Percentiles rank a stretch among this genome's conserved stretches.
phyloP scores from a whole-genome alignment of 768 basidiomycete genomes.

The Panus rudis region DNA sequence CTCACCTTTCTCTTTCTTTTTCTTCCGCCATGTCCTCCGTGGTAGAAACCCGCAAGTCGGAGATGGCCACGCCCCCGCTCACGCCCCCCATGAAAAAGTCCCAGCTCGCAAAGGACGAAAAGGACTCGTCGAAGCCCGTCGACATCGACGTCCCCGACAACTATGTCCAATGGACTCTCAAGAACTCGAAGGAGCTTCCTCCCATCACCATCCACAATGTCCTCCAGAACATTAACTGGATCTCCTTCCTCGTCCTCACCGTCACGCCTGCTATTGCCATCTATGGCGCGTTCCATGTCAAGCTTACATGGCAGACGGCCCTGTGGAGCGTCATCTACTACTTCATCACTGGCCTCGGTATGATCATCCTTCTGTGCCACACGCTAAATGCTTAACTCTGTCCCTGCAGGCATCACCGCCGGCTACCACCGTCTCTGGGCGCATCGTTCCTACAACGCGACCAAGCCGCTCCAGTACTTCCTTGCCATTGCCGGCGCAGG shows the following conservation, averaged over 20 bases:
- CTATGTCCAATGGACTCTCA: constrained; percentile 49
- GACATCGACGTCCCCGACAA: constrained; percentile 45
- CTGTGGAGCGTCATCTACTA: constrained; percentile 65
- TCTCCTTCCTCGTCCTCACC: constrained; percentile 54
- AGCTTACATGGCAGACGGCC: constrained; percentile 66
- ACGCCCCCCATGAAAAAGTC: constrained; percentile 11
- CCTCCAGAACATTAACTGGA: constrained; percentile 10
- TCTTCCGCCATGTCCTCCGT: constrained; percentile 24
- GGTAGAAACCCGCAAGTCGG: constrained; percentile 18
- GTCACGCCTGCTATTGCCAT: constrained; percentile 69
- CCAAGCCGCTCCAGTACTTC: constrained; percentile 74
- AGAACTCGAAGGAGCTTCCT: constrained; percentile 40
- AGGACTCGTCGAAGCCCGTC: constrained; percentile 15
- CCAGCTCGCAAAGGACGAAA: no score
- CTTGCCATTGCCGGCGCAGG: constrained; percentile 85
- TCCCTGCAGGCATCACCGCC: constrained; percentile 65
- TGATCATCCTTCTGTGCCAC: constrained; percentile 21
- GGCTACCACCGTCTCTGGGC: constrained; percentile 99
- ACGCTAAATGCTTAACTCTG: constrained; percentile 10
- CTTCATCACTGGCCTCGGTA: constrained; percentile 77
- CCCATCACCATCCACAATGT: constrained; percentile 38
- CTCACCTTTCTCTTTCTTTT: constrained; percentile 9
- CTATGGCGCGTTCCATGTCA: constrained; percentile 62
- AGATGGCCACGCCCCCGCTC: constrained; percentile 16
- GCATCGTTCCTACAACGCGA: constrained; percentile 92